Percentiles rank a stretch among this genome's conserved stretches.
These are phyloP conservation scores for Sclerotinia subarctica DNA, from an alignment of 2,329 filamentous ascomycete species.

Conservation along the genomic window DNA sequence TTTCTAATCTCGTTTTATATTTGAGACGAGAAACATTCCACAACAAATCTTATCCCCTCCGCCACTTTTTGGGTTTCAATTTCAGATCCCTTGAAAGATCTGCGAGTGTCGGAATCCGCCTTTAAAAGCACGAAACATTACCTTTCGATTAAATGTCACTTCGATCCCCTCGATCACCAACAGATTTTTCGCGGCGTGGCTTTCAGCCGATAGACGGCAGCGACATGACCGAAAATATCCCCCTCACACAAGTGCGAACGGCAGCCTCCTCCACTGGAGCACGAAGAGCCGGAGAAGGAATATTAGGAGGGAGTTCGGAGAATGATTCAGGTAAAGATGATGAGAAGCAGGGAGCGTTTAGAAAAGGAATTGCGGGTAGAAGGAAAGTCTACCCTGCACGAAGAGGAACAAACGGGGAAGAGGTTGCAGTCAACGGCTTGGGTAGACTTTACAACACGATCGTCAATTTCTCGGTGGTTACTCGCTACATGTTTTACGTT, in stretches of 20 bases:
- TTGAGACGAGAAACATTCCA: slow-evolving; percentile 4
- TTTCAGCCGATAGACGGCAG: slow-evolving; percentile 34
- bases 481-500: slow-evolving; percentile 66
- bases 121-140: background rate
- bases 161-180: slow-evolving; percentile 32
- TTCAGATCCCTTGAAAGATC: background rate
- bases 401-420: slow-evolving; percentile 49
- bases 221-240: slow-evolving; percentile 45
- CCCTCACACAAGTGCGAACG: slow-evolving; percentile 55
- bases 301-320: slow-evolving; percentile 21
- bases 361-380: slow-evolving; percentile 41
- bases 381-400: slow-evolving; percentile 44
- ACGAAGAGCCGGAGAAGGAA: slow-evolving; percentile 46
- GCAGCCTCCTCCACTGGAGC: slow-evolving; percentile 54
- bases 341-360: slow-evolving; percentile 34
- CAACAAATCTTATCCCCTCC: background rate
- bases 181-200: slow-evolving; percentile 31
- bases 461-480: slow-evolving; percentile 59
- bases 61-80: slow-evolving; percentile 9
- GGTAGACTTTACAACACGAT: slow-evolving; percentile 64
- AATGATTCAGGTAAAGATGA: slow-evolving; percentile 25
- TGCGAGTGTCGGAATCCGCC: background rate
- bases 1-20: slow-evolving; percentile 2
- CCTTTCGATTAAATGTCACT: slow-evolving; percentile 30
- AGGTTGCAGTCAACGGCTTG: slow-evolving; percentile 60